Base-by-base conservation (phyloP, 306 rosid genomes). In the Cajanus cajan region DNA sequence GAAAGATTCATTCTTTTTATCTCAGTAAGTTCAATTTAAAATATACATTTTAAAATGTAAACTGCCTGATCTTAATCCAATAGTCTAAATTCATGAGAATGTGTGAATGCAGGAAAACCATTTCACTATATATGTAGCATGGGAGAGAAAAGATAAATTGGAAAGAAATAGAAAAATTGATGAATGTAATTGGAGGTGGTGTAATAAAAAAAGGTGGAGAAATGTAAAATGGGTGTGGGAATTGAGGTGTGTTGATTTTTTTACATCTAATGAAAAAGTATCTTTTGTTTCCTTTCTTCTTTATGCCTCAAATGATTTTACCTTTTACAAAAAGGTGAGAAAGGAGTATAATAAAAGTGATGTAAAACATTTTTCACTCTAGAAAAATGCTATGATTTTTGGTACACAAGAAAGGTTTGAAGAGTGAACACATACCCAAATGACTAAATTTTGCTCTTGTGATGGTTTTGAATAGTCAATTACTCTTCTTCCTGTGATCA, bases 401-500 rank as follows among this genome's bases (percentile, higher is more conserved):
- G 45, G 16, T 33, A 57, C 36, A 36, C 5, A 45, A 47, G 15
- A 76, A 48, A 72, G 31, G 57, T 78, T 40, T n/a, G 3, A 63
- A 70, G 24, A 83, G 88, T 31, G 7, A 63, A 67, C 22, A 85
- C 89, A 82, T 89, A 92, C 98, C 98, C 98, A 94, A 80, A 80
- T 4, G 54, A 94, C 90, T 79, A 94, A 82, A 73, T 94, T 90
- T 44, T 92, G 94, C 62, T 94, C 92, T 52, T 87, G 85, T 6
- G 90, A 40, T 11, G 90, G 85, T 78, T 96, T 90, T 36, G 87
- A 64, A 39, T 76, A 82, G 82, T 94, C 98, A 69, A 94, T 89
- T 7, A 87, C 98, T 84, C 98, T 92, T 78, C 89, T 90, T 72
- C 98, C 98, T 1, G 97, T 85, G 84, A 94, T 83, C 47, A 94